Percentiles rank a stretch among this genome's conserved stretches.
These are phyloP conservation scores for Globisporangium apiculatum DNA, from an alignment of 352 stramenopile species.

Conservation along the genomic window DNA sequence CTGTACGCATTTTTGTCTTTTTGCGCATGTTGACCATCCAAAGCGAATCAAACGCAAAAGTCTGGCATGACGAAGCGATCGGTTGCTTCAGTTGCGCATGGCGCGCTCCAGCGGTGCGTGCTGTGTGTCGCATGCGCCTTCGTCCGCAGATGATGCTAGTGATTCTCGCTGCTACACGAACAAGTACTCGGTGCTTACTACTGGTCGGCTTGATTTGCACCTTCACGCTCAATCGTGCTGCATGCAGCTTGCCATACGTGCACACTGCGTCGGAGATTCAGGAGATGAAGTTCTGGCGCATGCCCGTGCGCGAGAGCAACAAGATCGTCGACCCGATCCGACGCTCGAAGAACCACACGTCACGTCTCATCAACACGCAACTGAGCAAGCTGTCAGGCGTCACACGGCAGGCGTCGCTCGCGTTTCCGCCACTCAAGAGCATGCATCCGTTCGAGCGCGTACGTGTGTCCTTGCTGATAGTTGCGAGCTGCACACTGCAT, in stretches of 20 bases:
- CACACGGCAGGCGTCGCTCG: constrained; percentile 63
- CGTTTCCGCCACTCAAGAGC: constrained; percentile 66
- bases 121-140: background rate
- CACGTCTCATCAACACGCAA: constrained; percentile 76
- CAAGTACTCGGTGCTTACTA: background rate
- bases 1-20: no score
- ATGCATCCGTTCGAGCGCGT: constrained; percentile 82
- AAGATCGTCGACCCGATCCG: constrained; percentile 77
- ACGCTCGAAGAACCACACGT: constrained; percentile 75
- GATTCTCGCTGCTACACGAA: no score
- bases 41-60: background rate
- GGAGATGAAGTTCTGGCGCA: constrained; percentile 85
- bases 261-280: constrained; percentile 76
- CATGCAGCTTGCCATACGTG: constrained; percentile 62
- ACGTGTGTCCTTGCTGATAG: constrained; percentile 4
- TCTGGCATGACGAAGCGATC: constrained; percentile 12
- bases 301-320: constrained; percentile 60
- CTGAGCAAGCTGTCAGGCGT: constrained; percentile 63
- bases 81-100: constrained; percentile 31
- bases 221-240: no score
- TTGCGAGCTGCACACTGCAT: no score
- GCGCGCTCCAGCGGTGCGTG: constrained; percentile 58
- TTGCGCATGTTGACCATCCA: background rate
- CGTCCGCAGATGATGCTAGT: no score
- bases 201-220: no score